Evolutionary conservation across 78 protist species (phyloP).

Genomic region (Dictyostelium discoideum): DNA sequence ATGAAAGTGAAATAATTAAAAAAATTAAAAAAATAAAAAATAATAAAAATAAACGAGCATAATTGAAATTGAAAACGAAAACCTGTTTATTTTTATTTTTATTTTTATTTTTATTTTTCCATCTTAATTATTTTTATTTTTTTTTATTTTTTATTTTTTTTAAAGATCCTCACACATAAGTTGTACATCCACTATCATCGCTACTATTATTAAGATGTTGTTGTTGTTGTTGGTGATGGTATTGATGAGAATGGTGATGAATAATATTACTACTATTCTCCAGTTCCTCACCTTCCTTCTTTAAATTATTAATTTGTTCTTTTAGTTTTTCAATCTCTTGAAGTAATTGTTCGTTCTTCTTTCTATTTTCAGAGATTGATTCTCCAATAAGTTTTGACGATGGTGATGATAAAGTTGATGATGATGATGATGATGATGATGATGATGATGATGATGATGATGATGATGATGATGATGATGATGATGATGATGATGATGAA

Average conservation of each 20-base stretch:
- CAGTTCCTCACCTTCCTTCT: not conserved
- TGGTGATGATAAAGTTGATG: not conserved
- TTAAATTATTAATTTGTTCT: constrained; percentile 2
- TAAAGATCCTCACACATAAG: not conserved
- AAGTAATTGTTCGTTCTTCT: not conserved
- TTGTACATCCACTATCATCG: not conserved
- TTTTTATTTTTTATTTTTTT: too few species aligned
- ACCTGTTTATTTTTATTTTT: too few species aligned
- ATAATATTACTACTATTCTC: not conserved
- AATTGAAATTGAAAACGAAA: too few species aligned
- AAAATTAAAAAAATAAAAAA: too few species aligned
- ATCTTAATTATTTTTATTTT: too few species aligned
- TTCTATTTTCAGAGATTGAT: not conserved
- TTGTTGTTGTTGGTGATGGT: not conserved
- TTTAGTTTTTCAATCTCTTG: not conserved
- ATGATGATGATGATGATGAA: not conserved
- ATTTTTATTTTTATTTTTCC: too few species aligned
- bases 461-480: not conserved
- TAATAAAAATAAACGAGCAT: too few species aligned
- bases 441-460: not conserved
- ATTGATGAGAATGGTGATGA: not conserved
- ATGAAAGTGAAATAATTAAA: too few species aligned
- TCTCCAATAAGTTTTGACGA: not conserved
- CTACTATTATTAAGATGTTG: not conserved
- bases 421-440: not conserved